Conservation (phyloP, 2,329 filamentous ascomycete species). For the Mariannaea elegans region DNA sequence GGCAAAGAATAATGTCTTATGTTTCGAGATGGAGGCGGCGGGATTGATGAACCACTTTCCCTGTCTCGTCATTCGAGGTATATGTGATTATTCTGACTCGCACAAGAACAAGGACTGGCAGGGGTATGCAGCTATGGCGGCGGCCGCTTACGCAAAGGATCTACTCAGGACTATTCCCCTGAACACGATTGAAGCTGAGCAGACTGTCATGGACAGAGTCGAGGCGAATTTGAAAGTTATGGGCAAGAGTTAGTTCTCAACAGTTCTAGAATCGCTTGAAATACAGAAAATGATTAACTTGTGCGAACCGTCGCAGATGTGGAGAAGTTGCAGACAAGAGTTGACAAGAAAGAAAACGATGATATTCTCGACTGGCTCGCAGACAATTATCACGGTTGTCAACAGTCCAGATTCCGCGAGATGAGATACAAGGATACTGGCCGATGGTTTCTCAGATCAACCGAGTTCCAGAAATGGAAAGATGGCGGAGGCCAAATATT, state of each 20-base stretch:
- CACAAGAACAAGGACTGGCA: too few species aligned
- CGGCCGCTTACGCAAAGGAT: background rate
- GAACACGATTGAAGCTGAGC: background rate
- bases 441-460: background rate
- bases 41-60: too few species aligned
- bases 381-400: background rate
- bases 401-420: background rate
- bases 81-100: too few species aligned
- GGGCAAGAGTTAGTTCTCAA: too few species aligned
- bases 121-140: background rate
- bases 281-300: too few species aligned
- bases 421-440: background rate
- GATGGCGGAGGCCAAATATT: background rate
- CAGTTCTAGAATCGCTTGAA: too few species aligned
- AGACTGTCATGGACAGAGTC: too few species aligned
- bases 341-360: background rate
- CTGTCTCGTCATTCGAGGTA: too few species aligned
- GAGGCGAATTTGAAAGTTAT: too few species aligned
- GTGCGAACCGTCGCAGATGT: too few species aligned
- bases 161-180: background rate
- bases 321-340: background rate
- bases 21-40: background rate
- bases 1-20: background rate
- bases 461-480: background rate
- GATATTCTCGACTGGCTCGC: background rate